phyloP scores from a whole-genome alignment of 805 yeast genomes.

The Candida ficus region DNA sequence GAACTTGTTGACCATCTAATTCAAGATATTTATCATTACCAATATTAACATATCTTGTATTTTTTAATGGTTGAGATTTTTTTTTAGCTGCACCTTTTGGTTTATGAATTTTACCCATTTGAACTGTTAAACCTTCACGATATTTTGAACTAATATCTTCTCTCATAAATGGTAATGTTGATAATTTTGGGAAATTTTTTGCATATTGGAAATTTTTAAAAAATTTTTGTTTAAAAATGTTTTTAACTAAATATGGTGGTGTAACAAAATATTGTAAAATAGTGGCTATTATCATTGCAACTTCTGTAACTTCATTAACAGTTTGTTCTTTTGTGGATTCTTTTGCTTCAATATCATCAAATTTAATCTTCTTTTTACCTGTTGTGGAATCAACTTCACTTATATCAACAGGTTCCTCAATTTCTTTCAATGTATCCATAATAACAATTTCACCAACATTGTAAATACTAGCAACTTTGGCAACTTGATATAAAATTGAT shows the following conservation, averaged over 20 bases:
- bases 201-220: slow-evolving; percentile 55
- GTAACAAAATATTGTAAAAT: slow-evolving; percentile 78
- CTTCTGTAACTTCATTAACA: slow-evolving; percentile 24
- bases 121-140: slow-evolving; percentile 56
- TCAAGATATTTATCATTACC: slow-evolving; percentile 60
- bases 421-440: slow-evolving; percentile 42
- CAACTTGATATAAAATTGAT: slow-evolving; percentile 67
- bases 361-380: slow-evolving; percentile 26
- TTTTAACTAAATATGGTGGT: slow-evolving; percentile 71
- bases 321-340: slow-evolving; percentile 10
- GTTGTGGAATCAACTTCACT: slow-evolving; percentile 21
- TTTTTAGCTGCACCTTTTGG: slow-evolving; percentile 29
- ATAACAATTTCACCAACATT: slow-evolving; percentile 72
- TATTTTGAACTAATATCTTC: slow-evolving; percentile 35
- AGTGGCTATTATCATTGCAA: slow-evolving; percentile 55
- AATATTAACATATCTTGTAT: slow-evolving; percentile 72
- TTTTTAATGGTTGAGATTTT: slow-evolving; percentile 44
- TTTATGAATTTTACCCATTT: slow-evolving; percentile 33
- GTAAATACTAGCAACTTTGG: slow-evolving; percentile 65
- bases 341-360: slow-evolving; percentile 26
- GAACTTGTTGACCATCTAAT: slow-evolving; percentile 56
- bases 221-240: slow-evolving; percentile 49
- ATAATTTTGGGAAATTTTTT: slow-evolving; percentile 60
- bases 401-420: slow-evolving; percentile 15
- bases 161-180: slow-evolving; percentile 71